phyloP scores from a whole-genome alignment of 208 protist species.

The Acanthamoeba lenticulata region DNA sequence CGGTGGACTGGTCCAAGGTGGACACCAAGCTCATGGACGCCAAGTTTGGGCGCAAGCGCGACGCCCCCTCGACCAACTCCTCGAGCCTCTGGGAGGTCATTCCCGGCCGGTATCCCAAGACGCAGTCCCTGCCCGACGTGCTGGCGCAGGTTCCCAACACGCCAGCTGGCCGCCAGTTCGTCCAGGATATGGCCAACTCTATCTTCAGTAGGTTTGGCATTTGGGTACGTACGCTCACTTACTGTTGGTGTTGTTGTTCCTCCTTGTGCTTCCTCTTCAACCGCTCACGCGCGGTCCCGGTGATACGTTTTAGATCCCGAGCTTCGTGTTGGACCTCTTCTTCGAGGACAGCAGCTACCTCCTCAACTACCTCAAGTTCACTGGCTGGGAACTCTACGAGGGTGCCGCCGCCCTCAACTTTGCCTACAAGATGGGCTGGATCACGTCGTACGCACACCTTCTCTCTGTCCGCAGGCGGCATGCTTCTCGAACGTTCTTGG shows the following conservation, averaged over 20 bases:
- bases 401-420: conserved; percentile 49
- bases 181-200: conserved; percentile 31
- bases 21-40: conserved; percentile 36
- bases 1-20: conserved; percentile 18
- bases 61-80: background rate
- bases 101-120: conserved; percentile 49
- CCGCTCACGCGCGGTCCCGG: background rate
- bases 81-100: conserved; percentile 28
- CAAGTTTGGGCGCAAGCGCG: background rate
- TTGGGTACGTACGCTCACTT: background rate
- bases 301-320: background rate
- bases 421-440: conserved; percentile 57
- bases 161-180: conserved; percentile 48
- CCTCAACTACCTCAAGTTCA: conserved; percentile 64
- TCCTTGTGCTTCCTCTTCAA: background rate
- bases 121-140: conserved; percentile 48
- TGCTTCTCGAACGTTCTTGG: background rate
- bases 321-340: conserved; percentile 55
- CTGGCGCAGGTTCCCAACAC: conserved; percentile 59
- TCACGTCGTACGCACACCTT: conserved; percentile 31
- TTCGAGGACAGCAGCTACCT: conserved; percentile 63
- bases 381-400: conserved; percentile 38
- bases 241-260: background rate
- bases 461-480: background rate
- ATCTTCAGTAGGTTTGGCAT: conserved; percentile 60